A percentile compares a stretch with the other conserved stretches of the same genome.
Evolutionary conservation across 768 basidiomycete species (phyloP).

Genomic region (Albatrellus ellisii): DNA sequence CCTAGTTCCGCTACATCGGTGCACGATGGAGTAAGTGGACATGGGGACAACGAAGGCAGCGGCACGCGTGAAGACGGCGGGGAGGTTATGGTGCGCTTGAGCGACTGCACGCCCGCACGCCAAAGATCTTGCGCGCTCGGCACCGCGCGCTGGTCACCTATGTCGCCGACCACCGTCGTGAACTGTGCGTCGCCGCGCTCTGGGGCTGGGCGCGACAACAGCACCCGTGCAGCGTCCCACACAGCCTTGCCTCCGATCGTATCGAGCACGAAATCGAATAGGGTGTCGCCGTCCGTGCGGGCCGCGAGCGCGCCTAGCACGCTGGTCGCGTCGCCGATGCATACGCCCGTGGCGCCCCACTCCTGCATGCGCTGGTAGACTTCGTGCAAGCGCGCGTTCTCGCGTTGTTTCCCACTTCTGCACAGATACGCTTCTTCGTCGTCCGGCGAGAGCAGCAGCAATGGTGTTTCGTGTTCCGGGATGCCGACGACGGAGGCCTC

Average conservation of each 20-base stretch:
- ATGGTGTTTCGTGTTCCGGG: constrained; percentile 20
- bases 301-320: constrained; percentile 39
- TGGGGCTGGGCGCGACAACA: constrained; percentile 32
- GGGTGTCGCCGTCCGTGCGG: constrained; percentile 36
- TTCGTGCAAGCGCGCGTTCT: constrained; percentile 15
- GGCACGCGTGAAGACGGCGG: neutral
- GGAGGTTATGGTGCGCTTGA: constrained; percentile 22
- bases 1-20: too few relatives aligned
- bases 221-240: constrained; percentile 58
- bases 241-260: constrained; percentile 70
- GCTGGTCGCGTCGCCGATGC: constrained; percentile 49
- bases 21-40: too few relatives aligned
- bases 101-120: constrained; percentile 54
- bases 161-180: constrained; percentile 71
- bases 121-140: constrained; percentile 65
- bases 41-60: too few relatives aligned
- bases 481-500: constrained; percentile 24
- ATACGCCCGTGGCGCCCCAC: constrained; percentile 72
- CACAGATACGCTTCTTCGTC: constrained; percentile 17
- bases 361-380: constrained; percentile 34
- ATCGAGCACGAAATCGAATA: constrained; percentile 80
- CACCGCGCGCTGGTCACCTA: constrained; percentile 41
- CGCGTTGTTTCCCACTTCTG: constrained; percentile 9
- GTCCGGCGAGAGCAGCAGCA: constrained; percentile 14
- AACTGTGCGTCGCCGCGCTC: constrained; percentile 34